A percentile compares a stretch with the other conserved stretches of the same genome.
Evolutionary conservation across 495 filamentous ascomycete species (phyloP).

Genomic region (Penicillium flavigenum): DNA sequence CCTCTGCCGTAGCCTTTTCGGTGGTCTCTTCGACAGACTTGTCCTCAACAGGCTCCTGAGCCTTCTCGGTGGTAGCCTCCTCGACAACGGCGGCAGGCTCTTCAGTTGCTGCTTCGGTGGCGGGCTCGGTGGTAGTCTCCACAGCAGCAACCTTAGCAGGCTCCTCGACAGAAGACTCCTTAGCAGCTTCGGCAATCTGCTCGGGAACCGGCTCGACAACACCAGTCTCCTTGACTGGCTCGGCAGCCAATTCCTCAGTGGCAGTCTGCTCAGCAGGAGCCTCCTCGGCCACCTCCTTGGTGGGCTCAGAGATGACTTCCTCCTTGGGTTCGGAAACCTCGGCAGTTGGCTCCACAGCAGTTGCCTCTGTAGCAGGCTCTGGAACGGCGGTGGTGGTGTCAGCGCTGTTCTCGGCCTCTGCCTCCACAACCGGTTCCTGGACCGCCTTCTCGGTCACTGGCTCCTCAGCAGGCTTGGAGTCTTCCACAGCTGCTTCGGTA

Average conservation of each 20-base stretch:
- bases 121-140: slow-evolving; percentile 1
- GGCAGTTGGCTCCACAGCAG: neutral
- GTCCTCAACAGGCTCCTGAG: neutral
- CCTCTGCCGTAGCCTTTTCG: slow-evolving; percentile 13
- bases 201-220: neutral
- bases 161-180: slow-evolving; percentile 4
- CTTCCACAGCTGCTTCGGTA: neutral
- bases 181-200: neutral
- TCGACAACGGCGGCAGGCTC: slow-evolving; percentile 7
- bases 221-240: slow-evolving; percentile 7
- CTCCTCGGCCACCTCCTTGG: slow-evolving; percentile 10
- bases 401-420: slow-evolving; percentile 12
- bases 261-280: slow-evolving; percentile 10
- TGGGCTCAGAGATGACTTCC: slow-evolving; percentile 4
- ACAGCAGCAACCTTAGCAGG: neutral
- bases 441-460: slow-evolving; percentile 9
- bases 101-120: slow-evolving; percentile 3
- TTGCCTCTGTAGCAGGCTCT: slow-evolving; percentile 5
- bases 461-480: slow-evolving; percentile 13
- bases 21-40: slow-evolving; percentile 5
- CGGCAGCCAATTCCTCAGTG: slow-evolving; percentile 2
- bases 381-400: neutral
- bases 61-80: slow-evolving; percentile 1
- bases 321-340: slow-evolving; percentile 10
- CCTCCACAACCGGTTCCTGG: slow-evolving; percentile 13